phyloP scores from a whole-genome alignment of 2,329 filamentous ascomycete species.

The Colletotrichum salicis region DNA sequence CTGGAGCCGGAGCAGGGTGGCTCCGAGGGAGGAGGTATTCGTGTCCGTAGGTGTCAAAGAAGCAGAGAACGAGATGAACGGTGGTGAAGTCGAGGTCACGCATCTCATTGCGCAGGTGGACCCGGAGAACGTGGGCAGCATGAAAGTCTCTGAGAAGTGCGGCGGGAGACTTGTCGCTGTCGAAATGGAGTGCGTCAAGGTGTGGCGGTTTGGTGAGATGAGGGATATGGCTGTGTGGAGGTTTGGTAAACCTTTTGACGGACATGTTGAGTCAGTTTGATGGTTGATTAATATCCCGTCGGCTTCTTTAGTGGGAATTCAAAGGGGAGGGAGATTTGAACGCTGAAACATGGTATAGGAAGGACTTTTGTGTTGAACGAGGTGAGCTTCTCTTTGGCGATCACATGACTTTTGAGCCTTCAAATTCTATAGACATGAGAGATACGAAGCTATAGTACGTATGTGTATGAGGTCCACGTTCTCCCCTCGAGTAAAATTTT shows the following conservation, averaged over 20 bases:
- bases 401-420: neutral
- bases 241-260: neutral
- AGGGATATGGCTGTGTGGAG: constrained; percentile 23
- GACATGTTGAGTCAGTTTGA: neutral
- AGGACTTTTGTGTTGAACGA: neutral
- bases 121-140: constrained; percentile 3
- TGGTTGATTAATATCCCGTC: no score
- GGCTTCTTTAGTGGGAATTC: no score
- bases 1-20: neutral
- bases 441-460: neutral
- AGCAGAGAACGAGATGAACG: neutral
- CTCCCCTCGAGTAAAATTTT: neutral
- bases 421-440: neutral
- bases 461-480: neutral
- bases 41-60: neutral
- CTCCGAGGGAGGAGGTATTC: neutral
- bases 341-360: neutral
- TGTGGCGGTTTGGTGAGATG: constrained; percentile 21
- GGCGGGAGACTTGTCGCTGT: neutral
- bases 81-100: neutral
- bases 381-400: neutral
- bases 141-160: constrained; percentile 13
- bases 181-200: constrained; percentile 4
- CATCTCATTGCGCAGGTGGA: constrained; percentile 20
- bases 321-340: no score